Evolutionary conservation across 2,329 filamentous ascomycete species (phyloP).

Genomic region (Penicillium crustosum): DNA sequence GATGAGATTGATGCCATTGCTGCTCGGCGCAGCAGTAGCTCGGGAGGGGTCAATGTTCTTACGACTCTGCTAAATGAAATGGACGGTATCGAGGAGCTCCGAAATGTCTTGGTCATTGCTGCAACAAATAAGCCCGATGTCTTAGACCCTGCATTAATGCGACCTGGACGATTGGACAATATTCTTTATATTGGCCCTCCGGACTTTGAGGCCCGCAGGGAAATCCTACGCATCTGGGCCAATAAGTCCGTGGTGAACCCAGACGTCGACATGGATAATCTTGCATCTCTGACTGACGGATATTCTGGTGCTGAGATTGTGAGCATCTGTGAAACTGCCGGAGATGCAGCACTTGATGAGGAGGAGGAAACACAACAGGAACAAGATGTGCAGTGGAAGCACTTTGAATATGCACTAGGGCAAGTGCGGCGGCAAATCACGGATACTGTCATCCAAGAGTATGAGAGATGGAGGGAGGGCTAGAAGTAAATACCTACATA

Average conservation of each 20-base stretch:
- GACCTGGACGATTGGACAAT: constrained; percentile 81
- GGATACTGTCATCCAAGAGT: constrained; percentile 56
- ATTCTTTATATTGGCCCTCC: constrained; percentile 85
- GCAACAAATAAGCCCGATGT: constrained; percentile 89
- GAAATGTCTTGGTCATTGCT: constrained; percentile 81
- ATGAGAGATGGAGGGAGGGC: constrained; percentile 54
- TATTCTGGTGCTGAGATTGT: constrained; percentile 85
- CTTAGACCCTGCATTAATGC: constrained; percentile 80
- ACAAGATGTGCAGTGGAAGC: constrained; percentile 39
- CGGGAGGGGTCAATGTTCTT: constrained; percentile 72
- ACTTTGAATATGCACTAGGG: constrained; percentile 47
- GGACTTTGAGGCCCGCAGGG: constrained; percentile 67
- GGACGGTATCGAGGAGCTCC: constrained; percentile 86
- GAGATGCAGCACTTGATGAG: constrained; percentile 54
- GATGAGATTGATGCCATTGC: constrained; percentile 92
- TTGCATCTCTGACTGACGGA: constrained; percentile 68
- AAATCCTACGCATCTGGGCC: constrained; percentile 72
- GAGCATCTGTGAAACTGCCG: constrained; percentile 55
- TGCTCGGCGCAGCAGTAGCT: constrained; percentile 52
- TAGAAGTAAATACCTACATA: constrained; percentile 6
- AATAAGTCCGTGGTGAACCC: constrained; percentile 58
- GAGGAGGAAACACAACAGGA: constrained; percentile 46
- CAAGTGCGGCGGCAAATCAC: constrained; percentile 61
- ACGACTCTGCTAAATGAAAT: constrained; percentile 91
- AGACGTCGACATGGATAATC: constrained; percentile 64